Evolutionary conservation across 1,284 basidiomycete species (phyloP), one percentile per base, ranked within the genome.

Genomic region (Ceratobasidium sp.): DNA sequence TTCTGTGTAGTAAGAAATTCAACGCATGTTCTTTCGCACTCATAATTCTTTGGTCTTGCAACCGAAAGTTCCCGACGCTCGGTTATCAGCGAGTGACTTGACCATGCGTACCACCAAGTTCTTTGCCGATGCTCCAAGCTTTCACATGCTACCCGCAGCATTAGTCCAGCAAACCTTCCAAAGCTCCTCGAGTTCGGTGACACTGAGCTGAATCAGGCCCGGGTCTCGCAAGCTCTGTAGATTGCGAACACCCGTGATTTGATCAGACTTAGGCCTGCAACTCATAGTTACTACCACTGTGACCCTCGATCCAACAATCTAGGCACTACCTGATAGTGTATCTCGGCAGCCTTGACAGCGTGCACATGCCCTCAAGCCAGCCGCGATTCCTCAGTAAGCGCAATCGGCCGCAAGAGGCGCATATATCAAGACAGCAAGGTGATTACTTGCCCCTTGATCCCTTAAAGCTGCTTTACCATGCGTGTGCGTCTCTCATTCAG

Each of bases 71-170:
- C 13, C 57, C 57, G 38, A 59, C 57, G 35, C n/a, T 23, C 30
- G 43, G 57, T 21, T 43, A 59, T 16, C 26, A 44, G 21, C 21
- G 57, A 59, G 43, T n/a, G 21, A 43, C 13, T 2, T n/a, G 57
- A 59, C 35, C n/a, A 59, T 59, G 38, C 43, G 57, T 21, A n/a
- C 8, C 35, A 23, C 57, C 26, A 35, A n/a, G 46, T 49, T 49
- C 46, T 49, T 18, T 7, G 11, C 6, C 35, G 6, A 38, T 38
- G 35, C 11, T 11, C 11, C 11, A 11, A 38, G 4, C 6, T 38
- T 38, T 4, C 35, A 38, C 35, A 38, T 38, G 35, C 35, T 38
- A 38, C 35, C 6, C 11, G 35, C 35, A 11, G 11, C 35, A 4
- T 11, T 38, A 38, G 18, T 21, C 26, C 5, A 26, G 21, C 11